Base-by-base conservation (phyloP, 805 yeast species). In the Ogataea sp. region DNA sequence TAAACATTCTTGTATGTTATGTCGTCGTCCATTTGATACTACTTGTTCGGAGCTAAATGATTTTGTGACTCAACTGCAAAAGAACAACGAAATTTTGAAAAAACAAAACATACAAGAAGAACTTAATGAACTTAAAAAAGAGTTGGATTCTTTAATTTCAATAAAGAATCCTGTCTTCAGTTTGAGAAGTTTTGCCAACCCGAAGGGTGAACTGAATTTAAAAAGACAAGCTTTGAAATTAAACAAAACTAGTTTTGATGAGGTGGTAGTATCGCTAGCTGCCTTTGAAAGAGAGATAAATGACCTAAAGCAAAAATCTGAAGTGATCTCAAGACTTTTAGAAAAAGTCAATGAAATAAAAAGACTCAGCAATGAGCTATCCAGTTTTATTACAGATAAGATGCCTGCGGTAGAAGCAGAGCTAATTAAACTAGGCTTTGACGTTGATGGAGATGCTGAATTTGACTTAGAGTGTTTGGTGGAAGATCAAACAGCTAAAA, bases 1-100 rank as follows among this genome's bases (percentile, higher is more conserved):
- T 4, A 68, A 71, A 8, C 69, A 78, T 10, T 66, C 73, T 36
- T 90, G 97, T 58, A 62, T 80, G 32, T 62, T 89, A 33, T 90
- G 97, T 57, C 73, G 74, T 16, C 67, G 95, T 37, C 65, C 70
- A 11, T 83, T 88, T 58, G 72, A 71, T 14, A 64, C 62, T 9
- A 50, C 52, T 1, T 44, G 24, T 3, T 13, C 21, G 2, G 24
- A 52, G 16, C 26, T 42, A 6, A 18, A 36, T 3, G 21, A 18
- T 1, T 59, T 49, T 39, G 45, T 53, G 32, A 49, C 48, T 17
- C 34, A 52, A 20, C 43, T 61, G 13, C 32, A 47, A n/a, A 44
- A 48, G 20, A 50, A 55, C 30, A 54, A 48, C 7, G 34, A 43
- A n/a, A 47, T 48, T 25, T 33, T 53, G 21, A 50, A 48, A 29